Evolutionary conservation across 2,329 filamentous ascomycete genomes (phyloP).

Genomic region (Calycina marina): DNA sequence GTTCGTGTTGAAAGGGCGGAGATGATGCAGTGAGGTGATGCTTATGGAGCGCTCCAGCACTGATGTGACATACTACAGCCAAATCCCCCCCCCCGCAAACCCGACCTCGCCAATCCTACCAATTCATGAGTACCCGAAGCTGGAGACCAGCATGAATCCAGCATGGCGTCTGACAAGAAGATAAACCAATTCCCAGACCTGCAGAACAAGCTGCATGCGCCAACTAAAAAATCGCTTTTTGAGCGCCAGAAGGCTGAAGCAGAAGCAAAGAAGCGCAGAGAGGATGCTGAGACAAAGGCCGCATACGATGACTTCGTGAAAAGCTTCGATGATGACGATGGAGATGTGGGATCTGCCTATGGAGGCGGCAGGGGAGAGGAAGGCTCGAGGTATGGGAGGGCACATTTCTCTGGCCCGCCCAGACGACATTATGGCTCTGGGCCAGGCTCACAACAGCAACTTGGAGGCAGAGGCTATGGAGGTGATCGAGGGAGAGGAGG

Average conservation of each 20-base stretch:
- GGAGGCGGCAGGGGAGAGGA: neutral
- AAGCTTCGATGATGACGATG: constrained; percentile 49
- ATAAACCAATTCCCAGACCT: constrained; percentile 48
- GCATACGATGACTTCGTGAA: constrained; percentile 82
- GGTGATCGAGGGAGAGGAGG: constrained; percentile 22
- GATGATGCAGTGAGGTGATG: no score
- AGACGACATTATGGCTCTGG: constrained; percentile 45
- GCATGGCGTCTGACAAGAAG: constrained; percentile 16
- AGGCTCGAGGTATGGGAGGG: constrained; percentile 3
- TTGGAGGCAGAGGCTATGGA: constrained; percentile 12
- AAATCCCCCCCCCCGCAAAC: neutral
- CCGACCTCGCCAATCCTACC: neutral
- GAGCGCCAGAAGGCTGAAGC: constrained; percentile 81
- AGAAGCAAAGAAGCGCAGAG: constrained; percentile 72
- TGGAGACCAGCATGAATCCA: neutral
- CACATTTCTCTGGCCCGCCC: constrained; percentile 19
- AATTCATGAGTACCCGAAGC: constrained; percentile 4
- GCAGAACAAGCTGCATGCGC: constrained; percentile 63
- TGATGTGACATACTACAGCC: no score
- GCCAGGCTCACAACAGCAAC: constrained; percentile 22
- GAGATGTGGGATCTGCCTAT: constrained; percentile 10
- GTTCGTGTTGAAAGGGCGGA: no score
- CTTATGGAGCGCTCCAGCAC: no score
- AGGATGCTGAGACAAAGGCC: constrained; percentile 75
- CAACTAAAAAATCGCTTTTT: constrained; percentile 73